A percentile compares a stretch with the other conserved stretches of the same genome.
Conservation (phyloP, 768 basidiomycete genomes). For the Naganishia onofrii region DNA sequence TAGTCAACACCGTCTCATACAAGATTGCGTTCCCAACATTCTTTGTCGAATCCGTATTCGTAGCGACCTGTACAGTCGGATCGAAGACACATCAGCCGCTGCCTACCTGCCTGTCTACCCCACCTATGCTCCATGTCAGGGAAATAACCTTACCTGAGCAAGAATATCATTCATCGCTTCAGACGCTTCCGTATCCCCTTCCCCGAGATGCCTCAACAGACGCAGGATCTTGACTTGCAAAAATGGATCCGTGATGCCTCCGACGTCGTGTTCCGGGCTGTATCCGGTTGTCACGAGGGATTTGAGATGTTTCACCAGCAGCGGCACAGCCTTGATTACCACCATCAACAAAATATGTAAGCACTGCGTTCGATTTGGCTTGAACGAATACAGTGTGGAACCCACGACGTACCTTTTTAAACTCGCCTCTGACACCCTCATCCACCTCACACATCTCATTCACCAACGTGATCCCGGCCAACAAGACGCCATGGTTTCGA, state of each 20-base stretch:
- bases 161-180: conserved; percentile 98
- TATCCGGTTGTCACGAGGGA: conserved; percentile 92
- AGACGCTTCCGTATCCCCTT: conserved; percentile 76
- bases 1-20: conserved; percentile 94
- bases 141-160: conserved; percentile 67
- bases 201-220: conserved; percentile 81
- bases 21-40: conserved; percentile 97
- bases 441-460: conserved; percentile 90
- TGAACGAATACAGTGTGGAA: not conserved
- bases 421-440: conserved; percentile 70
- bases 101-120: too few relatives aligned
- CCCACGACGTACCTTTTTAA: conserved; percentile 66
- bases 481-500: conserved; percentile 91
- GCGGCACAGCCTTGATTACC: conserved; percentile 69
- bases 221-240: conserved; percentile 75
- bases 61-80: too few relatives aligned
- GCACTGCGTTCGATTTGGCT: not conserved
- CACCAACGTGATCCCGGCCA: conserved; percentile 89
- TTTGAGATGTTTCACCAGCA: conserved; percentile 92
- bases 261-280: conserved; percentile 97
- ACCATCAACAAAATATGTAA: not conserved
- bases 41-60: conserved; percentile 94
- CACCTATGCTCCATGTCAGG: too few relatives aligned
- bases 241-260: conserved; percentile 75
- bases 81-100: too few relatives aligned